phyloP scores from a whole-genome alignment of 257 asterid genomes.

The Mitragyna speciosa region DNA sequence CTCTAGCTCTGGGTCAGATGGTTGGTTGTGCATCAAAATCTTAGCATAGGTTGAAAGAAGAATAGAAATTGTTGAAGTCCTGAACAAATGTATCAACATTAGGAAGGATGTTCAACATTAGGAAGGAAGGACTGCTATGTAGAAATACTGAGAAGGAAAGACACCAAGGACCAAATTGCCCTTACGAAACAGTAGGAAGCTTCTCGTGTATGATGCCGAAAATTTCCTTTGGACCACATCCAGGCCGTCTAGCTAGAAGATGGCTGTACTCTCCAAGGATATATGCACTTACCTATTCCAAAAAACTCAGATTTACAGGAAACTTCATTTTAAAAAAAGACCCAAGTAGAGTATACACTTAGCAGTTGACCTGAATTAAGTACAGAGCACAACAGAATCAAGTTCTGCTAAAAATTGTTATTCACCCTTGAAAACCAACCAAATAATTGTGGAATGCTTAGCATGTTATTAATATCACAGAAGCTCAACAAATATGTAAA shows the following conservation, averaged over 20 bases:
- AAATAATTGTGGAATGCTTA: not conserved
- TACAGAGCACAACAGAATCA: not conserved
- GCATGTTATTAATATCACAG: not conserved
- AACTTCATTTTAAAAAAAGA: not conserved
- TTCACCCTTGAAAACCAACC: not conserved
- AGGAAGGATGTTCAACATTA: too few species aligned
- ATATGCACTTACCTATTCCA: constrained; percentile 81
- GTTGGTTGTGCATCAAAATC: constrained; percentile 91
- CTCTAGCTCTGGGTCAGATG: constrained; percentile 79
- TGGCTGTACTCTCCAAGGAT: constrained; percentile 95
- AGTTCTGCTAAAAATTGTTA: not conserved
- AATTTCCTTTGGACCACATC: constrained; percentile 84
- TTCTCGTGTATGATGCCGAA: constrained; percentile 80
- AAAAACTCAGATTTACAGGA: constrained; percentile 8
- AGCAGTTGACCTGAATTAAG: not conserved
- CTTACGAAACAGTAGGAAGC: constrained; percentile 95
- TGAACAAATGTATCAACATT: constrained; percentile 33
- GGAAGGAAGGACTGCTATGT: constrained; percentile 22
- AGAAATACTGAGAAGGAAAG: constrained; percentile 19
- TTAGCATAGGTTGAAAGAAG: constrained; percentile 91
- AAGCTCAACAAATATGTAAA: not conserved
- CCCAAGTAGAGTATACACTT: not conserved
- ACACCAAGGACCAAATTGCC: constrained; percentile 24
- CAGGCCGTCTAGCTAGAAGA: constrained; percentile 91
- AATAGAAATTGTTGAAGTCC: constrained; percentile 84